Percentiles rank a stretch among this genome's conserved stretches.
Evolutionary conservation across 139 green algal species (phyloP).

Genomic region (Pleodorina starrii): DNA sequence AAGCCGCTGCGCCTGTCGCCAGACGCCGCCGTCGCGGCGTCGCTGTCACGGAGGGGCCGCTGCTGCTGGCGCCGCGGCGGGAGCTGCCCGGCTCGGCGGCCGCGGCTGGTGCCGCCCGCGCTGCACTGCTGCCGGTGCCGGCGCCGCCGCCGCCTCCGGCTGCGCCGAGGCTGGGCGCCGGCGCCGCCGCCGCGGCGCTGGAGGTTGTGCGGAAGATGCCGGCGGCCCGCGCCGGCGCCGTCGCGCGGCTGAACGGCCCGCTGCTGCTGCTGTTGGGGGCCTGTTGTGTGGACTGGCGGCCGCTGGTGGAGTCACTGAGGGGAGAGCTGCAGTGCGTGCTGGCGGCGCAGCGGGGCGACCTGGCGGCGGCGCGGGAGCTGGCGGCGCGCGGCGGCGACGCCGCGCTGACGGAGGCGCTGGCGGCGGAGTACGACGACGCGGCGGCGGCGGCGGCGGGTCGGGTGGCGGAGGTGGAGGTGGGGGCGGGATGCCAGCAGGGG

Average conservation of each 20-base stretch:
- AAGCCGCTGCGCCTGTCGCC: no score
- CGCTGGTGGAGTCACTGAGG: neutral
- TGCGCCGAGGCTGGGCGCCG: no score
- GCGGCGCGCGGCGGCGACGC: neutral
- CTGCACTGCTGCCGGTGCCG: neutral
- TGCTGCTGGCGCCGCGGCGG: neutral
- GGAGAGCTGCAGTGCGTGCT: neutral
- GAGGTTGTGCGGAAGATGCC: conserved; percentile 12
- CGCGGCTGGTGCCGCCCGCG: neutral
- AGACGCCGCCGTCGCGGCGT: no score
- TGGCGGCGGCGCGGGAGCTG: conserved; percentile 4
- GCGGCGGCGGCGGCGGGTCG: neutral
- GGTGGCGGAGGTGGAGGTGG: neutral
- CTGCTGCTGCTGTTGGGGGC: conserved; percentile 14
- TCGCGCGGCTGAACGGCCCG: conserved; percentile 17
- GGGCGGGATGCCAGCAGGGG: neutral
- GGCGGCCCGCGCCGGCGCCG: neutral
- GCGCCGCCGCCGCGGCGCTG: neutral
- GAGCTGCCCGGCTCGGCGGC: neutral
- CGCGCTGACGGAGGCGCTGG: neutral
- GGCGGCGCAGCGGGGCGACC: neutral
- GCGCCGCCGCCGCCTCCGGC: neutral
- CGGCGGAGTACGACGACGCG: neutral
- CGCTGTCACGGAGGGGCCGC: no score
- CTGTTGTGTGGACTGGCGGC: neutral